Evolutionary conservation across 2,329 filamentous ascomycete genomes (phyloP).

Genomic region (Ophiognomonia clavigignenti-juglandacearum): DNA sequence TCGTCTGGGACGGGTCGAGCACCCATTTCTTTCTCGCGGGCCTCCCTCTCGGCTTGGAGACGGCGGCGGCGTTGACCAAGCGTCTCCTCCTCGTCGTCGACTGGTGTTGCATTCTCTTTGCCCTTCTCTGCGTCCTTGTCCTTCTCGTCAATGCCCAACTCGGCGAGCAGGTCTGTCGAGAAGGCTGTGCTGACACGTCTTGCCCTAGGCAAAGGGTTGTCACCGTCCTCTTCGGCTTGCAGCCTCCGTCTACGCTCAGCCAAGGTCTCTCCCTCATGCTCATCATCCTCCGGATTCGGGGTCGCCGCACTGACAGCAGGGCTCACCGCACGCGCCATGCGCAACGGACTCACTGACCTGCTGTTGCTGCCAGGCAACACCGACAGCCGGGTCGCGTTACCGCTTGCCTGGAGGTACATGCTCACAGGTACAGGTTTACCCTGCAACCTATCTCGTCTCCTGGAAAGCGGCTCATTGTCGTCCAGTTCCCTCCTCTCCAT

Average conservation of each 20-base stretch:
- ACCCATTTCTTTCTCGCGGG: conserved; percentile 52
- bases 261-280: conserved; percentile 61
- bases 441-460: conserved; percentile 68
- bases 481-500: conserved; percentile 81
- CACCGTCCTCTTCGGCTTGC: conserved; percentile 48
- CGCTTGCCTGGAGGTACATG: conserved; percentile 21
- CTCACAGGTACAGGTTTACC: conserved; percentile 44
- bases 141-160: conserved; percentile 50
- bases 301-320: conserved; percentile 21
- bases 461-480: conserved; percentile 84
- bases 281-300: conserved; percentile 35
- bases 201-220: conserved; percentile 43
- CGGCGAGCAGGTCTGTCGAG: conserved; percentile 62
- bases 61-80: conserved; percentile 71
- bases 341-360: conserved; percentile 18
- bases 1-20: conserved; percentile 24
- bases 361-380: conserved; percentile 8
- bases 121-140: conserved; percentile 26
- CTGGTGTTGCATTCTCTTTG: conserved; percentile 23
- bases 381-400: conserved; percentile 11
- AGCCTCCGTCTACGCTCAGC: conserved; percentile 61
- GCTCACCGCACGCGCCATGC: conserved; percentile 5
- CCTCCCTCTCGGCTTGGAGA: conserved; percentile 65
- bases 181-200: conserved; percentile 63
- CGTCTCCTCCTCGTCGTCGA: conserved; percentile 63